Evolutionary conservation across 129 eudicot genomes (phyloP).

Genomic region (Chrysanthemum seticuspe): DNA sequence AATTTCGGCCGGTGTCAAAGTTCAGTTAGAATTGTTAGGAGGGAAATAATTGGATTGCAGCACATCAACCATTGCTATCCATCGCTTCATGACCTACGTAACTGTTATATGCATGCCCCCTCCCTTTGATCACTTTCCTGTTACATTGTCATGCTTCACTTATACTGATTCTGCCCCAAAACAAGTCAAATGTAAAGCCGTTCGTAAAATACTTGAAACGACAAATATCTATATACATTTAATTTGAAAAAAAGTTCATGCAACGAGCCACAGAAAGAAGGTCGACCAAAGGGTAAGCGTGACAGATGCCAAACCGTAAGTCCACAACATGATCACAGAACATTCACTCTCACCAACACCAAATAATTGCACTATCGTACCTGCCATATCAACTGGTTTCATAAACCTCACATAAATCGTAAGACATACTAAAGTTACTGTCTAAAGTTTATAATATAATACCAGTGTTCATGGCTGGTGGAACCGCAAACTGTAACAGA

Average conservation of each 20-base stretch:
- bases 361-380: conserved; percentile 62
- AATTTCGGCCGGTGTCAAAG: no score
- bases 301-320: conserved; percentile 44
- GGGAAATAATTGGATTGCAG: no score
- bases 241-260: conserved; percentile 19
- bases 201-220: no score
- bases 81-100: no score
- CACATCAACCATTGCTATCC: no score
- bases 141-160: not conserved
- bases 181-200: no score
- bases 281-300: conserved; percentile 68
- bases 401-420: not conserved
- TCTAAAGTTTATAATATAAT: not conserved
- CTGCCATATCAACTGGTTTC: conserved; percentile 25
- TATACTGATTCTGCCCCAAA: no score
- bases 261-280: conserved; percentile 60
- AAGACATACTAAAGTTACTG: not conserved
- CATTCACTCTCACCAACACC: conserved; percentile 67
- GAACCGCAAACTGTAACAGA: conserved; percentile 72
- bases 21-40: no score
- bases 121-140: not conserved
- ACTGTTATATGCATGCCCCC: no score
- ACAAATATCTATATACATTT: no score
- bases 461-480: conserved; percentile 96
- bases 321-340: conserved; percentile 69